A percentile compares a stretch with the other conserved stretches of the same genome.
Conservation (phyloP, 1,284 basidiomycete species). For the Blastosporella zonata region DNA sequence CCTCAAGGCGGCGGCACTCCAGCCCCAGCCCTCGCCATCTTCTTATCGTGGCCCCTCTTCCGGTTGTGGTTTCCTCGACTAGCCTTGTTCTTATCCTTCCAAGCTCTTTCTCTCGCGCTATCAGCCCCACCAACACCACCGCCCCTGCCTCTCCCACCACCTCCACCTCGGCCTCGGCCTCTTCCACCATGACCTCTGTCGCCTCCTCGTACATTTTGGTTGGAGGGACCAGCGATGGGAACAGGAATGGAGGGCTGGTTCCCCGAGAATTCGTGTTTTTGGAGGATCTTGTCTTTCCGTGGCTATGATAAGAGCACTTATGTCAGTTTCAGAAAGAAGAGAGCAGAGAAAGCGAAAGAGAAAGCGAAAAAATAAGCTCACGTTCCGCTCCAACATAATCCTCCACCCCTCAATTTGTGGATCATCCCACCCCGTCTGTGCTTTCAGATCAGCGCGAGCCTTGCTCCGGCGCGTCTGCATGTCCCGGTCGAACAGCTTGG, state of each 20-base stretch:
- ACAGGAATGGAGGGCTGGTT: constrained; percentile 39
- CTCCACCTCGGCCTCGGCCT: constrained; percentile 35
- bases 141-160: constrained; percentile 31
- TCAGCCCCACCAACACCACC: constrained; percentile 20
- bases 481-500: constrained; percentile 76
- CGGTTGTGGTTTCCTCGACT: constrained; percentile 60
- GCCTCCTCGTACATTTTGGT: constrained; percentile 28
- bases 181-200: constrained; percentile 36
- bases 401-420: constrained; percentile 88
- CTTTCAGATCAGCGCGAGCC: constrained; percentile 59
- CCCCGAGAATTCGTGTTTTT: constrained; percentile 72
- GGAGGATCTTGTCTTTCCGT: constrained; percentile 67
- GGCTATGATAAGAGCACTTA: constrained; percentile 43
- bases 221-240: constrained; percentile 12
- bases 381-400: constrained; percentile 83
- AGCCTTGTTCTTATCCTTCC: constrained; percentile 71
- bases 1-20: constrained; percentile 17
- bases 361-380: constrained; percentile 35
- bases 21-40: constrained; percentile 58
- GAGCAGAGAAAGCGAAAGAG: background rate
- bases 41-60: constrained; percentile 74
- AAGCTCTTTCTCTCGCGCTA: constrained; percentile 50
- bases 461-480: constrained; percentile 66
- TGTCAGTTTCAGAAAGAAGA: background rate
- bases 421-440: constrained; percentile 69